phyloP scores from a whole-genome alignment of 2,329 filamentous ascomycete species.

The Claviceps arundinis region DNA sequence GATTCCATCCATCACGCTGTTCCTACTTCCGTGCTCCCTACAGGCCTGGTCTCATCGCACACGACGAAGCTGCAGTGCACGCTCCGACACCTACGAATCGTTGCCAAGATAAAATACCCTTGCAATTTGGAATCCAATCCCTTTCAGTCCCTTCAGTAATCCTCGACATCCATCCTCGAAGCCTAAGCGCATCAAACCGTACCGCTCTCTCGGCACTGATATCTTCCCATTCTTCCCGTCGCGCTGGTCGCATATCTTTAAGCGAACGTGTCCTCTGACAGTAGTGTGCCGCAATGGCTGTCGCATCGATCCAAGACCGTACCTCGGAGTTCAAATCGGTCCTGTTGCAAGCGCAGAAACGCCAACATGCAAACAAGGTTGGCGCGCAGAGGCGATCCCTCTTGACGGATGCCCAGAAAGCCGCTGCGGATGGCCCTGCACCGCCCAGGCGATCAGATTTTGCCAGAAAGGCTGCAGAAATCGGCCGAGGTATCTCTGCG shows the following conservation, averaged over 20 bases:
- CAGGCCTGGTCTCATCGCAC: background rate
- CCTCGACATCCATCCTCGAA: background rate
- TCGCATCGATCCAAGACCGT: slow-evolving; percentile 83
- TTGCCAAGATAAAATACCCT: too few species aligned
- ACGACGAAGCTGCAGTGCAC: background rate
- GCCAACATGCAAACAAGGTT: slow-evolving; percentile 62
- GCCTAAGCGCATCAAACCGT: background rate
- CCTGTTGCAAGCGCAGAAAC: slow-evolving; percentile 70
- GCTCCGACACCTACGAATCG: background rate
- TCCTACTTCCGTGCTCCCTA: background rate
- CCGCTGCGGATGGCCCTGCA: slow-evolving; percentile 39
- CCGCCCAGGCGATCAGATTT: slow-evolving; percentile 71
- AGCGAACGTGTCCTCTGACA: background rate
- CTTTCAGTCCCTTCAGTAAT: too few species aligned
- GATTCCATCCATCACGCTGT: background rate
- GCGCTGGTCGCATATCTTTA: slow-evolving; percentile 23
- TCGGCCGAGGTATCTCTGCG: slow-evolving; percentile 77
- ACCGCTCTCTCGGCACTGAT: too few species aligned
- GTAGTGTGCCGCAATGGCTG: slow-evolving; percentile 35
- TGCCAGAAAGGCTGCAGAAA: slow-evolving; percentile 78
- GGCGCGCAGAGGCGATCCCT: slow-evolving; percentile 71
- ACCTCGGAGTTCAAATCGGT: slow-evolving; percentile 92
- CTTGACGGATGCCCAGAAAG: slow-evolving; percentile 60
- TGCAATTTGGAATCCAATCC: too few species aligned
- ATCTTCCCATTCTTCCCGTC: slow-evolving; percentile 2